Base-by-base conservation (phyloP, 345 rosid genomes). In the Noccaea caerulescens region DNA sequence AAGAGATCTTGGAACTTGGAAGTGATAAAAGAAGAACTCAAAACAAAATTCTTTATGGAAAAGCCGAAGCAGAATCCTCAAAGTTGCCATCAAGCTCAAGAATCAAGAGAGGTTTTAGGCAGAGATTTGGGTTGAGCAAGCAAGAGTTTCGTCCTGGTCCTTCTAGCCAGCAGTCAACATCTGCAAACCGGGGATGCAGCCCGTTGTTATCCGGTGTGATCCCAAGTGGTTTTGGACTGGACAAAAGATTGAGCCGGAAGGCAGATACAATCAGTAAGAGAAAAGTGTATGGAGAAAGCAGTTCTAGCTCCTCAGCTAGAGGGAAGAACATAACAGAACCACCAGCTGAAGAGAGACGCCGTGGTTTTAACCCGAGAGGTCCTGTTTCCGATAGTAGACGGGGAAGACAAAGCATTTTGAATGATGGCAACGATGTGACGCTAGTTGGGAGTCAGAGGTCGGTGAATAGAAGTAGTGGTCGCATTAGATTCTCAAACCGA, bases 261-360 rank as follows among this genome's bases (percentile, higher is more conserved):
- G 82, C 75, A 57, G 87, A 80, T 55, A 37, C 64, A 4, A 7
- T 68, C 3, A 86, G 76, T 64, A 88, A 80, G 81, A 84, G 85
- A 79, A 81, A 33, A 58, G 76, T 64, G 73, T 87, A 81, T 44
- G 91, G 84, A 64, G 93, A 85, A 76, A 79, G 92, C 70, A 91
- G 95, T 77, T 82, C 92, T 65, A 89, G 96, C 77, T 81, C 88
- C 45, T 82, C 87, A 52, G 65, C 57, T 68, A 83, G 78, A 56
- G 96, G 91, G 25, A 83, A 82, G 77, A 92, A 79, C 73, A 67
- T 72, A 55, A 76, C 63, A 37, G 89, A 86, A 66, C 68, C 73
- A 63, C 75, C 86, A 54, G 16, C 60, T n/a, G 89, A 81, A 69
- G 84, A 76, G 47, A 73, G 42, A 27, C 81, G 56, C 66, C 70